Percentiles rank a stretch among this genome's conserved stretches.
These are phyloP conservation scores for Pyrenochaeta sp. DNA, from an alignment of 2,329 filamentous ascomycete genomes.

Conservation along the genomic window DNA sequence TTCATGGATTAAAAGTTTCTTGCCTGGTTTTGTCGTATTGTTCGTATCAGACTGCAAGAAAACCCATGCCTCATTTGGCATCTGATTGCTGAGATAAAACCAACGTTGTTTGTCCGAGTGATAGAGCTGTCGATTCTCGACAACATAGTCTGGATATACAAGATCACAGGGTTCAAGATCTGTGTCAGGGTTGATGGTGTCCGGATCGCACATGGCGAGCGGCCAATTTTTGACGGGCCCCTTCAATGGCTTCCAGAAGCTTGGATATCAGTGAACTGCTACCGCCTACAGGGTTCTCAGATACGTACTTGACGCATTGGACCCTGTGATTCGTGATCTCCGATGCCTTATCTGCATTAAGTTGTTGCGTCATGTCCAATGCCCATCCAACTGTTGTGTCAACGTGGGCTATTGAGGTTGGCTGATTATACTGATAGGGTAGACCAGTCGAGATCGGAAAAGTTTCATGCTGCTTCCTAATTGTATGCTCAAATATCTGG, in stretches of 20 bases:
- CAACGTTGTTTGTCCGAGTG: constrained; percentile 4
- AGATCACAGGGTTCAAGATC: constrained; percentile 16
- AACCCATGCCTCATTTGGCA: constrained; percentile 10
- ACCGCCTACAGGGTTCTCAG: background rate
- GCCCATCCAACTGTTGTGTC: constrained; percentile 8
- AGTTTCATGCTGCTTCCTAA: constrained; percentile 10
- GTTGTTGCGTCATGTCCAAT: constrained; percentile 4
- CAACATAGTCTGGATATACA: constrained; percentile 15
- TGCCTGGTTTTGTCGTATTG: constrained; percentile 2
- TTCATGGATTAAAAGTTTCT: background rate
- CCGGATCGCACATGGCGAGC: constrained; percentile 17
- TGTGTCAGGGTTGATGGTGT: constrained; percentile 3
- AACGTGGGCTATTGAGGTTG: constrained; percentile 15
- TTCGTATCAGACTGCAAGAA: constrained; percentile 16
- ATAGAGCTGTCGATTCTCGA: constrained; percentile 17
- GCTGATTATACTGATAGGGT: constrained; percentile 14
- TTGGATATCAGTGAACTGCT: constrained; percentile 6
- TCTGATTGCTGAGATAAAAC: constrained; percentile 11
- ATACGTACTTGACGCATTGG: constrained; percentile 1
- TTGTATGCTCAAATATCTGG: constrained; percentile 17
- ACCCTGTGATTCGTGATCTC: background rate
- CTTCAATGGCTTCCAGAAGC: constrained; percentile 19
- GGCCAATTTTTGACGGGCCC: constrained; percentile 20
- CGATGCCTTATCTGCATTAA: constrained; percentile 2
- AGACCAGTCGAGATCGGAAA: constrained; percentile 18